Evolutionary conservation across 2,329 filamentous ascomycete species (phyloP).

Genomic region (Claviceps digitariae): DNA sequence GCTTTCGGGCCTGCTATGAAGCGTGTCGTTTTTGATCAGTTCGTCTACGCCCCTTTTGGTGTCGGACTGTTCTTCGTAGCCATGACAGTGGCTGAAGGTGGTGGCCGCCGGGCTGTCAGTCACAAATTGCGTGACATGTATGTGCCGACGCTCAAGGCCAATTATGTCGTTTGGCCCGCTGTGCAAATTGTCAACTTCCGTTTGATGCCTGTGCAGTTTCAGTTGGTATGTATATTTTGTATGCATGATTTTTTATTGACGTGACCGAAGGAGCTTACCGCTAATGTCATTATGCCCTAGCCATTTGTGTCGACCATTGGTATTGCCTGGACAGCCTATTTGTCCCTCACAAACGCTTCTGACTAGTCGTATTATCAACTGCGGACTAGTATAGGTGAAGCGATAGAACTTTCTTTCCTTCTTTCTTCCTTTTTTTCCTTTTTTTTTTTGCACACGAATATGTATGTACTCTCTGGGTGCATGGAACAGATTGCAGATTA

Average conservation of each 20-base stretch:
- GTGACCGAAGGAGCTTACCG: conserved; percentile 5
- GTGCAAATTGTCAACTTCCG: conserved; percentile 97
- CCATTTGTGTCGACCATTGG: conserved; percentile 92
- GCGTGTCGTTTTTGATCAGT: conserved; percentile 81
- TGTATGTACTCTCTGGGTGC: not conserved
- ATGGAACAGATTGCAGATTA: no score
- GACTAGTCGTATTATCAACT: conserved; percentile 39
- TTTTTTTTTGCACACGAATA: not conserved
- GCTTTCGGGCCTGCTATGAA: conserved; percentile 71
- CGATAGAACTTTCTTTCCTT: not conserved
- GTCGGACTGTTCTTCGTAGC: conserved; percentile 83
- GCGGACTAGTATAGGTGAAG: not conserved
- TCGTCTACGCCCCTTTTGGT: conserved; percentile 83
- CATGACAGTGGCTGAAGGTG: conserved; percentile 93
- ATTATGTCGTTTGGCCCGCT: conserved; percentile 87
- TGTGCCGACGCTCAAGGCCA: conserved; percentile 84
- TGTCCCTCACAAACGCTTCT: conserved; percentile 79
- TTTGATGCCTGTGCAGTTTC: conserved; percentile 86
- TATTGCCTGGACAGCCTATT: conserved; percentile 95
- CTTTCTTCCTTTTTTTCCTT: no score
- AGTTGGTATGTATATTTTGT: conserved; percentile 56
- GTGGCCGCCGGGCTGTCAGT: conserved; percentile 62
- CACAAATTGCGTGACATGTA: conserved; percentile 92
- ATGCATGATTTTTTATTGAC: not conserved
- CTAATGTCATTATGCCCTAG: conserved; percentile 28